Evolutionary conservation across 768 basidiomycete species (phyloP), one percentile per base, ranked within the genome.

Genomic region (Suillus subaureus): DNA sequence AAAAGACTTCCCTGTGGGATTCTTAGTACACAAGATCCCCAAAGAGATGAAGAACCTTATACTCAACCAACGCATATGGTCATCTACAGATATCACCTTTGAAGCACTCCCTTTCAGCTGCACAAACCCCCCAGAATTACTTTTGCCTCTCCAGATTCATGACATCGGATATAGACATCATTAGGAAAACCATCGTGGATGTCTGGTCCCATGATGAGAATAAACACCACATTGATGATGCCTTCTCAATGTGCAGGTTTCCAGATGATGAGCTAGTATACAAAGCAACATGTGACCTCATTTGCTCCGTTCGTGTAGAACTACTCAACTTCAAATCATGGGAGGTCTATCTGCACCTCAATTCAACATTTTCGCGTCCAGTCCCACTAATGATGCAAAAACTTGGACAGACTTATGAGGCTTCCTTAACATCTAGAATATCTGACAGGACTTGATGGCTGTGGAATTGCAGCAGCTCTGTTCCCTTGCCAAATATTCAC

Each of bases 131-230:
- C 61, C 43, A 0, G 45, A 39, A 6, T 3, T 61, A 7, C 31
- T 61, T 45, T 6, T 45, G 43, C 21, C 6, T 62, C 3, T 35
- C 43, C 2, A 18, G 45, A 0, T 62, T 62, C 43, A 62, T 45
- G 1, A 45, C 61, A 0, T n/a, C 21, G 8, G 16, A 42, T 2
- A 2, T 1, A 16, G 31, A n/a, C 4, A 9, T 23, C 0, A 13
- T 62, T 1, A 21, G 3, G 0, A 62, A 47, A 2, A 12, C 49
- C 4, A 6, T 62, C 6, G 6, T 21, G 0, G 61, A 62, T 2
- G 6, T 37, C 2, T 62, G 61, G 61, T 2, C 61, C 4, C 5
- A 15, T 0, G 31, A 62, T 8, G 4, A 62, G 2, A 49, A 45
- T 15, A 42, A 31, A 2, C 18, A 9, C 31, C n/a, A 51, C 6